Evolutionary conservation across 371 early-diverging fungal genomes (phyloP), one percentile per base, ranked within the genome.

Genomic region (Mucor plumbeus): DNA sequence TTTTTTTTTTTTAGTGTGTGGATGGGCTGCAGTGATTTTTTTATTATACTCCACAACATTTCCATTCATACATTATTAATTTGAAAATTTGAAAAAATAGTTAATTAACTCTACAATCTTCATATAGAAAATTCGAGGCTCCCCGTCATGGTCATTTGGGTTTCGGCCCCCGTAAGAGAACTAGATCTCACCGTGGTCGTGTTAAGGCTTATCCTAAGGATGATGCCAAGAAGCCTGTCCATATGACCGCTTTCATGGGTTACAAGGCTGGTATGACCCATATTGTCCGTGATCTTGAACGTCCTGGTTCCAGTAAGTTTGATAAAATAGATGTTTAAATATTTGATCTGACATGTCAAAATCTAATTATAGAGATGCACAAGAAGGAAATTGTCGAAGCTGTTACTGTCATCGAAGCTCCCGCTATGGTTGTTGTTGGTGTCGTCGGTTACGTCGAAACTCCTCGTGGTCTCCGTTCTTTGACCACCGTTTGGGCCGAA

Each of bases 201-300:
- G 92, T 94, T 71, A 97, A 97, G 94, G 92, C 99, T 70, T 99
- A 96, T 94, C 99, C 99, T 82, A 93, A 94, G 90, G 99, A 99
- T 88, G 96, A 98, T 86, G 81, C 91, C 67, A 86, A 86, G 82
- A 94, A 97, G 91, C 91, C 96, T 67, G 97, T 98, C 72, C 99
- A 99, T 89, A 86, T 99, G 82, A 99, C 99, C 63, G 99, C 97
- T 77, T 99, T 98, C 93, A 85, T 99, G 81, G 99, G 94, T 74
- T 99, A 99, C 95, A 99, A 99, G 95, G 99, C 98, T 65, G 99
- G 99, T 83, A 99, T 99, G 99, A 98, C 99, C 82, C 99, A 99
- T 90, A 92, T 99, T 78, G 97, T 99, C 72, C 95, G 99, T 77
- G 98, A 97, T 81, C 85, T 97, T 78, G 97, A 97, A 77, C 92